Evolutionary conservation across 768 basidiomycete species (phyloP), one percentile per base, ranked within the genome.

Genomic region (Termitomyces sp.): DNA sequence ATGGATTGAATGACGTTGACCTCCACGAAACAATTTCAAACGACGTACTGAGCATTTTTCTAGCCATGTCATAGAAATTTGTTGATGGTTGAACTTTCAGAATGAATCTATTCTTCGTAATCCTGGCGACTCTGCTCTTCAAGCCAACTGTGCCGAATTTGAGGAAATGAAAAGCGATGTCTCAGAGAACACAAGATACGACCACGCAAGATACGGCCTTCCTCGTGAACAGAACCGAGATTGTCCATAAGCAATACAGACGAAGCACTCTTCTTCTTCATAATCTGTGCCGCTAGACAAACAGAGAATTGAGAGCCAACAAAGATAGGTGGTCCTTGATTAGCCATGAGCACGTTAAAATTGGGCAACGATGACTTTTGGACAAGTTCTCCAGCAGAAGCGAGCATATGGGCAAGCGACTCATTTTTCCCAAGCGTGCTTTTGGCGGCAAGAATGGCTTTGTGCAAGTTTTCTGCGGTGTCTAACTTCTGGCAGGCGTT

Each of bases 21-120:
- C 12, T 12, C 15, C 13, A 20, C 2, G 16, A 15, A 32, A 44
- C 3, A 16, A 15, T 20, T 7, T 29, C 25, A 25, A n/a, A n/a
- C n/a, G n/a, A 52, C 55, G 13, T 13, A 51, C 55, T 36, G n/a
- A 45, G 23, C 55, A 56, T 56, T 36, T 27, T 51, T 27, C 16
- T 32, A 16, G 39, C 50, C 3, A 35, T 29, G 10, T 46, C 29
- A 11, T 40, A 12, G 35, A 56, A 51, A 36, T 27, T 51, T 16
- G 38, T 31, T 7, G 42, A 40, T n/a, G n/a, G n/a, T n/a, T n/a
- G n/a, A n/a, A n/a, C n/a, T n/a, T n/a, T n/a, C n/a, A n/a, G n/a
- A n/a, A n/a, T n/a, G n/a, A n/a, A n/a, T n/a, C 20, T 10, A 2
- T 35, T 15, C n/a, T 18, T 31, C 55, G 52, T 52, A 15, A 52